Base-by-base conservation (phyloP, 495 filamentous ascomycete species). In the Rusavskia elegans region DNA sequence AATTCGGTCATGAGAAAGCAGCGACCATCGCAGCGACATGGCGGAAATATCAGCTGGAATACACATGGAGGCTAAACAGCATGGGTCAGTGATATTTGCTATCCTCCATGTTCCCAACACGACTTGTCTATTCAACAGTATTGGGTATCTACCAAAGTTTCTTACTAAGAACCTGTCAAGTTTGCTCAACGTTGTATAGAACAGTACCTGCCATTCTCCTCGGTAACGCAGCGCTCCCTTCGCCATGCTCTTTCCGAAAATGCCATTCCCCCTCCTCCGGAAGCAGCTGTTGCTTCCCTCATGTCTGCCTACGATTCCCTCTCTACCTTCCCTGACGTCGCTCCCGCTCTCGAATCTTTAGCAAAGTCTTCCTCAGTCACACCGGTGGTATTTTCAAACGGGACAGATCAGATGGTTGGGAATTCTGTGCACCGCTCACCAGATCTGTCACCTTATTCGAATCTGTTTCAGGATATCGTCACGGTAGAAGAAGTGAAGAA, bases 1-100 rank as follows among this genome's bases (percentile, higher is more conserved):
- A 73, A 46, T 72, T 76, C 35, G 70, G 75, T 45, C 50, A 75
- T 42, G 79, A 80, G 23, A 73, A 75, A 57, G 76, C 78, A 13
- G 57, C 66, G 8, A 57, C 63, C 7, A 70, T 89, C 14, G 75
- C 82, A 8, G 62, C 73, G 21, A 60, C 73, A 57, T 82, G 76
- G 77, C 62, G 76, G 42, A 73, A 68, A 23, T 78, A 77, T 60
- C 84, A 89, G 62, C 71, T 94, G 19, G 85, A 88, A 64, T 92
- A 89, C 57, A 86, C 85, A 36, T 92, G 84, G 85, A 66, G 85
- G 44, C 63, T 85, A 55, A 90, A 83, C 58, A 84, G 79, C 75
- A 89, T 89, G 84, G 69, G 85, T 84, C 65, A 41, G 64, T 60
- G 14, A 11, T 16, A 5, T 23, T 29, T 13, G 23, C 19, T 16